A percentile compares a stretch with the other conserved stretches of the same genome.
phyloP scores from a whole-genome alignment of 768 basidiomycete species.

The Erythrobasidium yunnanense region DNA sequence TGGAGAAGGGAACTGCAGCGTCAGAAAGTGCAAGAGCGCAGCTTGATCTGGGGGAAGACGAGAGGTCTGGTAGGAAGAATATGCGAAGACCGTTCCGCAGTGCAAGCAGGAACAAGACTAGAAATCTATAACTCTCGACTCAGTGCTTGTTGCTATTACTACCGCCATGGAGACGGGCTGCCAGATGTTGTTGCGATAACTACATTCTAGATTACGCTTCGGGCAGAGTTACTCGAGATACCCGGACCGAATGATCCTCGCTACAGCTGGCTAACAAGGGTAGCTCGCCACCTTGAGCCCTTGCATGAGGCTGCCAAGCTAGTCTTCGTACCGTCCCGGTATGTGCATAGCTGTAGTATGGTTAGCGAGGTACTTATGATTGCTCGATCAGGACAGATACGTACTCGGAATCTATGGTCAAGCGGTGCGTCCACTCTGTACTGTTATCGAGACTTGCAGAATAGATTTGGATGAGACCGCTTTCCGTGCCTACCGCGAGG shows the following conservation, averaged over 20 bases:
- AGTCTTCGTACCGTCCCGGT: neutral
- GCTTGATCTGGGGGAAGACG: neutral
- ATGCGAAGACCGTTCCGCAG: slow-evolving; percentile 11
- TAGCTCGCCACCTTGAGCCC: neutral
- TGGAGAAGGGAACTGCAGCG: slow-evolving; percentile 1
- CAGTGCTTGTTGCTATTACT: too few relatives aligned
- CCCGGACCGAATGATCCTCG: slow-evolving; percentile 13
- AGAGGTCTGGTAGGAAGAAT: slow-evolving; percentile 9
- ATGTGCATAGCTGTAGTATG: slow-evolving; percentile 1
- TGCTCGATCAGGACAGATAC: too few relatives aligned
- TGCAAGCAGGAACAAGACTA: slow-evolving; percentile 28
- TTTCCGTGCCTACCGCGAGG: slow-evolving; percentile 25
- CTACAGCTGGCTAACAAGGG: slow-evolving; percentile 11
- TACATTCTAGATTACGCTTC: too few relatives aligned
- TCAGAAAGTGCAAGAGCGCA: slow-evolving; percentile 9
- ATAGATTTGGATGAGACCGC: slow-evolving; percentile 5
- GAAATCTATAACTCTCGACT: slow-evolving; percentile 18
- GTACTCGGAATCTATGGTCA: neutral
- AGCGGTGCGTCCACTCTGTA: neutral
- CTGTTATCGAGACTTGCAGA: neutral
- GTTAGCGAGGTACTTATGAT: neutral
- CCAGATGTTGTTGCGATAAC: too few relatives aligned
- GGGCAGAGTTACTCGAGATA: too few relatives aligned
- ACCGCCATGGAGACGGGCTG: too few relatives aligned
- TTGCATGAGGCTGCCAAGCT: neutral